These are phyloP conservation scores for Mycena haematopus DNA, from an alignment of 768 basidiomycete genomes.

Conservation along the genomic window DNA sequence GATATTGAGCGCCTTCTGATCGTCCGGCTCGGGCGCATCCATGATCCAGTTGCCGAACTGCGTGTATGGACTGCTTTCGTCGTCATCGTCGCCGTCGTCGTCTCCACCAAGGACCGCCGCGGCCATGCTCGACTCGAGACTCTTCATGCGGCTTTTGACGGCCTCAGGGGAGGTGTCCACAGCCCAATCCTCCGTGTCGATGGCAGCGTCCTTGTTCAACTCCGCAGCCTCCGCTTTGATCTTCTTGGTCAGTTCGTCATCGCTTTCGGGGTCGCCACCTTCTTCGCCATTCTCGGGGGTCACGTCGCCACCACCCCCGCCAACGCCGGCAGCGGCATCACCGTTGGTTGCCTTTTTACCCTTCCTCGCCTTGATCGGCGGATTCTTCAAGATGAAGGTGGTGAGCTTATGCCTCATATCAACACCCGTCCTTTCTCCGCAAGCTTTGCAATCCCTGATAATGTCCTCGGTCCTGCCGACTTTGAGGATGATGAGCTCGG, in stretches of 20 bases:
- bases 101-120: constrained; percentile 60
- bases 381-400: constrained; percentile 97
- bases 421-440: constrained; percentile 88
- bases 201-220: constrained; percentile 64
- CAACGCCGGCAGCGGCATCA: constrained; percentile 56
- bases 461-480: constrained; percentile 82
- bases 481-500: constrained; percentile 91
- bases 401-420: constrained; percentile 98
- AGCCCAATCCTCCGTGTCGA: constrained; percentile 84
- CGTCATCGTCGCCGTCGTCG: constrained; percentile 91
- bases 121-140: constrained; percentile 66
- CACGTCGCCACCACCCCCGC: constrained; percentile 48
- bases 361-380: constrained; percentile 88
- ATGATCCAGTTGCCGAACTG: constrained; percentile 86
- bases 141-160: constrained; percentile 81
- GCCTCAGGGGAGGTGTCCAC: constrained; percentile 92
- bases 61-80: constrained; percentile 83
- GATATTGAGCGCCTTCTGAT: constrained; percentile 59
- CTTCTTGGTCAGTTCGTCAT: constrained; percentile 88
- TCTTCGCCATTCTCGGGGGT: constrained; percentile 47
- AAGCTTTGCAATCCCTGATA: constrained; percentile 97
- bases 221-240: constrained; percentile 91
- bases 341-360: constrained; percentile 58
- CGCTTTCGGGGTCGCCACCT: constrained; percentile 68
- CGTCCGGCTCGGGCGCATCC: constrained; percentile 63